Evolutionary conservation across 176 grass and related monocot genomes (phyloP).

Genomic region (Olyra latifolia): DNA sequence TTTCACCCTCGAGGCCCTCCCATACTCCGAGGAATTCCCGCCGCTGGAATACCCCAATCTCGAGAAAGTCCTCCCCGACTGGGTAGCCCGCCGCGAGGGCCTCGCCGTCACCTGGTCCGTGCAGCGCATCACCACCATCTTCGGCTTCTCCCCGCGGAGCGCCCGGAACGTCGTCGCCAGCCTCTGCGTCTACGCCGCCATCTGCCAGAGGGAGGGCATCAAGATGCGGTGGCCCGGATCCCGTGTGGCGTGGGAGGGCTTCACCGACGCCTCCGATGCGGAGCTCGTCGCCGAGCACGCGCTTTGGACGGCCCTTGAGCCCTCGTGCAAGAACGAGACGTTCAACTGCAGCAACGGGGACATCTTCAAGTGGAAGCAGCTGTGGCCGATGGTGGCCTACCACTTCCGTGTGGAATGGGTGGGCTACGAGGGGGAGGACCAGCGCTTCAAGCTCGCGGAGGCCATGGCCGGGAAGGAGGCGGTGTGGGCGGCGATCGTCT

Average conservation of each 20-base stretch:
- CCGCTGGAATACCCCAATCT: slow-evolving; percentile 32
- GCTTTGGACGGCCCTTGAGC: slow-evolving; percentile 53
- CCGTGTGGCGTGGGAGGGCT: slow-evolving; percentile 38
- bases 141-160: slow-evolving; percentile 48
- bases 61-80: slow-evolving; percentile 46
- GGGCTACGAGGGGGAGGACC: slow-evolving; percentile 51
- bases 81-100: slow-evolving; percentile 19
- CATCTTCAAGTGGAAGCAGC: slow-evolving; percentile 60
- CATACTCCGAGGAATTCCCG: slow-evolving; percentile 53
- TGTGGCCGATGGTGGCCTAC: slow-evolving; percentile 51
- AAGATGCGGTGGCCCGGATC: slow-evolving; percentile 42
- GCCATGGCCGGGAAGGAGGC: slow-evolving; percentile 52
- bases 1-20: slow-evolving; percentile 9
- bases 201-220: slow-evolving; percentile 45
- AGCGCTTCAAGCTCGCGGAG: slow-evolving; percentile 32
- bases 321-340: slow-evolving; percentile 47
- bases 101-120: slow-evolving; percentile 49
- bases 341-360: slow-evolving; percentile 68
- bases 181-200: slow-evolving; percentile 54
- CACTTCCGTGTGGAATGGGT: slow-evolving; percentile 41
- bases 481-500: slow-evolving; percentile 52
- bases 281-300: slow-evolving; percentile 57
- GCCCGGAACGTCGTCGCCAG: slow-evolving; percentile 42
- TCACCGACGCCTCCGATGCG: slow-evolving; percentile 44
- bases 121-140: slow-evolving; percentile 45